Evolutionary conservation across 768 basidiomycete genomes (phyloP), one percentile per base, ranked within the genome.

Genomic region (Leucocoprinus sp.): DNA sequence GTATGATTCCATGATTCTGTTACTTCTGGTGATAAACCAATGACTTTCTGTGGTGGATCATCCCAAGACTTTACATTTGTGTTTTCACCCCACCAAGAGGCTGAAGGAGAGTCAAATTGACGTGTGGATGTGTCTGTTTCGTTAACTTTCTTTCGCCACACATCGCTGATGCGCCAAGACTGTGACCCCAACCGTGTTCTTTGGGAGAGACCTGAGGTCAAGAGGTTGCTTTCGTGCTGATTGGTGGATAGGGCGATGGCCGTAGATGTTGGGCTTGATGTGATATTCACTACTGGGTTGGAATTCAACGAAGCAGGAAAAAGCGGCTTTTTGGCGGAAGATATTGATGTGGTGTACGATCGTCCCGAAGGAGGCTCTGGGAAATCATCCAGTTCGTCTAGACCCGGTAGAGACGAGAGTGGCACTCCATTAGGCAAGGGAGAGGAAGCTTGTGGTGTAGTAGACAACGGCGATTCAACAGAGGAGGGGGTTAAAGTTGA

Each of bases 51-150:
- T 15, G 50, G 53, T 14, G 36, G 37, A 21, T 47, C 48, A 6
- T 49, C 46, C 50, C 52, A 53, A 11, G 50, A 50, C 12, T 42
- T 40, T 4, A 21, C 19, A n/a, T 31, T 34, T 18, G 14, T 43
- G 31, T 38, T 35, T 21, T 49, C 40, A 22, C 42, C 50, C 53
- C 53, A 54, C 53, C 53, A 54, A 12, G 50, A 31, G 14, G 31
- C 4, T 31, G 31, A 14, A 5, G 31, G n/a, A 3, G 31, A 5
- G 11, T 31, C 31, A 31, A 31, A 14, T 12, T 7, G 31, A 12
- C 31, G 31, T 21, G 48, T 41, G n/a, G 43, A 26, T 8, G 36
- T 27, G 12, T 36, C 21, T 18, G 26, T 15, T 7, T 48, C 46
- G 3, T 48, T 48, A 8, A 42, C 26, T 41, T 41, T 48, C 46